Percentiles rank a stretch among this genome's conserved stretches.
phyloP scores from a whole-genome alignment of 2,329 filamentous ascomycete genomes.

The Aureobasidium sp. region DNA sequence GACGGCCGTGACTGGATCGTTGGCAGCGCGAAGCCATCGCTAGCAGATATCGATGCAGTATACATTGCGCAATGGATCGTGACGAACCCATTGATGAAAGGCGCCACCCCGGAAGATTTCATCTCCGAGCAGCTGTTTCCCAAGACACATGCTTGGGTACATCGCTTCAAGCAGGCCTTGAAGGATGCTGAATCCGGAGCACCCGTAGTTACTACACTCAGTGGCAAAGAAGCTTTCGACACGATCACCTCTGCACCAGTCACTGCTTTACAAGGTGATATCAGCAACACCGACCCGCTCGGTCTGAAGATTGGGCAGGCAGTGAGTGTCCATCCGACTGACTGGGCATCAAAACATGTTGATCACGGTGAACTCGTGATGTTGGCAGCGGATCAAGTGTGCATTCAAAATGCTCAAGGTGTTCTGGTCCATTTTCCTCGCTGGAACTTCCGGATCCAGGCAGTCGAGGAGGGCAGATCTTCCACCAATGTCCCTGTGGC shows the following conservation, averaged over 20 bases:
- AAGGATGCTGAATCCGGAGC: conserved; percentile 34
- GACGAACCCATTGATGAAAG: conserved; percentile 23
- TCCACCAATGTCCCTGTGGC: neutral
- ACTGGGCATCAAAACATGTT: conserved; percentile 51
- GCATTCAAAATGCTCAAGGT: conserved; percentile 43
- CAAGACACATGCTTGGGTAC: conserved; percentile 57
- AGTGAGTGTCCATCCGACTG: conserved; percentile 55
- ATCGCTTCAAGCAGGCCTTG: conserved; percentile 50
- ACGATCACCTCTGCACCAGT: conserved; percentile 42
- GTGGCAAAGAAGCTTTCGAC: conserved; percentile 48
- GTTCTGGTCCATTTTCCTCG: conserved; percentile 54
- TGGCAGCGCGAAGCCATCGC: conserved; percentile 42
- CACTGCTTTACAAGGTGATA: neutral
- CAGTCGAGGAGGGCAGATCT: neutral
- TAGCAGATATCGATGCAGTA: conserved; percentile 57
- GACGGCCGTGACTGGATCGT: conserved; percentile 62
- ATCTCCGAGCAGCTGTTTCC: conserved; percentile 51
- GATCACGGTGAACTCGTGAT: conserved; percentile 52
- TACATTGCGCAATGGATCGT: conserved; percentile 1
- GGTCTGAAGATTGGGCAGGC: conserved; percentile 46
- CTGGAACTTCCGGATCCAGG: conserved; percentile 47
- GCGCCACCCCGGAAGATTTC: conserved; percentile 40
- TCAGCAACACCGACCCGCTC: conserved; percentile 40
- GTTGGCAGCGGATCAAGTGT: conserved; percentile 48
- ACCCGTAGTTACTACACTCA: conserved; percentile 39